These are phyloP conservation scores for Russula dissimulans DNA, from an alignment of 768 basidiomycete species.

Conservation along the genomic window DNA sequence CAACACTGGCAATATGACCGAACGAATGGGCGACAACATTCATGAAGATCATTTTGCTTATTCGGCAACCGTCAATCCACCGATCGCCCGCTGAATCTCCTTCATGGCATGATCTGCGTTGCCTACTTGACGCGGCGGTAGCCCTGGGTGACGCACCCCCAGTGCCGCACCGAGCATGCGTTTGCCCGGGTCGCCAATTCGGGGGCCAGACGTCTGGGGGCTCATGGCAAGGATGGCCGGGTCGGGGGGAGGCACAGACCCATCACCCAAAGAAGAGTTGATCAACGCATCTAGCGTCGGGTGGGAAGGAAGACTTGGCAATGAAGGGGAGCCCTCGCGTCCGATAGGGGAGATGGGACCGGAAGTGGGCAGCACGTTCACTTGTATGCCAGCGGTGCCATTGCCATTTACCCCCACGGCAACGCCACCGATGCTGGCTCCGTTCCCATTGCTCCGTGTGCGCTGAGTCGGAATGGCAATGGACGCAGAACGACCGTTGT, in stretches of 20 bases:
- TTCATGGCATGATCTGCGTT: conserved; percentile 50
- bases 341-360: conserved; percentile 21
- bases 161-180: conserved; percentile 83
- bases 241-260: conserved; percentile 43
- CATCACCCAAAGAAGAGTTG: conserved; percentile 58
- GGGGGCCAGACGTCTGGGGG: conserved; percentile 43
- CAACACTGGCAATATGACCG: neutral
- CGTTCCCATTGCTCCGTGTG: conserved; percentile 27
- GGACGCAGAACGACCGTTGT: conserved; percentile 46
- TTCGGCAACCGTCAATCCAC: conserved; percentile 64
- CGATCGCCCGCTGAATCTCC: conserved; percentile 70
- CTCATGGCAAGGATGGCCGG: conserved; percentile 60
- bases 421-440: conserved; percentile 23
- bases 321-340: conserved; percentile 62
- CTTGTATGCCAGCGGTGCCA: conserved; percentile 1
- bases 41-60: conserved; percentile 27
- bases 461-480: conserved; percentile 40
- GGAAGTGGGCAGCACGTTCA: neutral
- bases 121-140: conserved; percentile 44
- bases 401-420: conserved; percentile 27
- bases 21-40: neutral
- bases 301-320: conserved; percentile 72
- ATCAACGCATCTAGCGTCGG: conserved; percentile 82
- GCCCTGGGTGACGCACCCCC: conserved; percentile 71
- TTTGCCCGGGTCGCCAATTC: conserved; percentile 83